Percentiles rank a stretch among this genome's conserved stretches.
Conservation (phyloP, 208 protist species). For the Acanthamoeba royreba region DNA sequence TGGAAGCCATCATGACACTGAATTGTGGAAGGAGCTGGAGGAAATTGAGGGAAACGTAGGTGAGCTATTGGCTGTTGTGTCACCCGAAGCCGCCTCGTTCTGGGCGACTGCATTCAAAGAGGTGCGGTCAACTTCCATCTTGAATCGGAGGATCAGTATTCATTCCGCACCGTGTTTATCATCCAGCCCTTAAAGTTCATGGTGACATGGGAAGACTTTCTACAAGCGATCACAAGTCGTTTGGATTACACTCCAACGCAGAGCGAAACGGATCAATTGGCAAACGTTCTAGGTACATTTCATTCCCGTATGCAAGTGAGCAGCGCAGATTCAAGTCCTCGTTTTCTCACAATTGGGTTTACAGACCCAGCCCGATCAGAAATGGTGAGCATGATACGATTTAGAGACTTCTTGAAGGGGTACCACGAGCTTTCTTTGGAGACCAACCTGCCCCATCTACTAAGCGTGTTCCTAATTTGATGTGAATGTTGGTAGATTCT, state of each 20-base stretch:
- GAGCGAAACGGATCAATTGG: neutral
- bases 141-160: neutral
- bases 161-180: too few relatives aligned
- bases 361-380: slow-evolving; percentile 1
- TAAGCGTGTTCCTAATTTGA: too few relatives aligned
- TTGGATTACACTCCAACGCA: neutral
- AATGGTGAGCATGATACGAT: slow-evolving; percentile 42
- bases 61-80: neutral
- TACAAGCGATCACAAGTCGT: neutral
- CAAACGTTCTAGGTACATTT: neutral
- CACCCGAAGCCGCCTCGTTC: neutral
- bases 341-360: too few relatives aligned
- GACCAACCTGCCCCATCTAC: too few relatives aligned
- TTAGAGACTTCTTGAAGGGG: slow-evolving; percentile 48
- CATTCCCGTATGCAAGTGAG: too few relatives aligned
- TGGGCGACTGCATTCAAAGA: neutral
- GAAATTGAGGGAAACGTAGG: neutral
- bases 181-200: neutral
- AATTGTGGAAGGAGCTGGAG: neutral
- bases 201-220: slow-evolving; percentile 23
- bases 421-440: neutral
- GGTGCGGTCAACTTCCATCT: neutral
- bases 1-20: neutral
- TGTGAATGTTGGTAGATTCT: too few relatives aligned
- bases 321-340: too few relatives aligned